These are phyloP conservation scores for Sarocladium kiliense DNA, from an alignment of 2,329 filamentous ascomycete genomes.

Conservation along the genomic window DNA sequence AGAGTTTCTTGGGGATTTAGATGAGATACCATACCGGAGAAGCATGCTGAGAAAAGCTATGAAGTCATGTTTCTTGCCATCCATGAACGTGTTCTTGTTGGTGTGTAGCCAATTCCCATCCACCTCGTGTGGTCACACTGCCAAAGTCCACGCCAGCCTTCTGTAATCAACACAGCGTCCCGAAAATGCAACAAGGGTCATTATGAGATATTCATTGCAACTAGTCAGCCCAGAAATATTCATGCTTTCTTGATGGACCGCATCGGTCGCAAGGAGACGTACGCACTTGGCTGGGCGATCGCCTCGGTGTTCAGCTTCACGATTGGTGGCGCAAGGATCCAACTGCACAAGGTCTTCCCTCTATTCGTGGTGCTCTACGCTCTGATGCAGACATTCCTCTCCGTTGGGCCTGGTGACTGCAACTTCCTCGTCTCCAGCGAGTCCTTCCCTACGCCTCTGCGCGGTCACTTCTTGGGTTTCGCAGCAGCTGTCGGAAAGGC, in stretches of 20 bases:
- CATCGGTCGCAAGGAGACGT: slow-evolving; percentile 44
- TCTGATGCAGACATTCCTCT: slow-evolving; percentile 41
- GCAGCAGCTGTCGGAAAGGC: slow-evolving; percentile 43
- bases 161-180: too few species aligned
- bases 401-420: slow-evolving; percentile 44
- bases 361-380: slow-evolving; percentile 48
- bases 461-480: slow-evolving; percentile 44
- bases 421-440: slow-evolving; percentile 28
- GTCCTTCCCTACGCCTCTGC: slow-evolving; percentile 43
- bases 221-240: too few species aligned
- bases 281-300: slow-evolving; percentile 42
- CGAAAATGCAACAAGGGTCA: too few species aligned
- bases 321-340: slow-evolving; percentile 38
- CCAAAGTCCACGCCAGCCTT: too few species aligned
- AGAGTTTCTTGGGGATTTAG: too few species aligned
- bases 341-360: slow-evolving; percentile 40
- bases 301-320: slow-evolving; percentile 43
- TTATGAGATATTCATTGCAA: too few species aligned
- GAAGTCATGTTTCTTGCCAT: too few species aligned
- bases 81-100: too few species aligned
- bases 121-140: too few species aligned
- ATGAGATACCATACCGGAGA: too few species aligned
- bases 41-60: too few species aligned
- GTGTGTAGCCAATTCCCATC: too few species aligned
- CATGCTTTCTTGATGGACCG: slow-evolving; percentile 37